Percentiles rank a stretch among this genome's conserved stretches.
Evolutionary conservation across 2,329 filamentous ascomycete genomes (phyloP).

Genomic region (Phaeosphaeria sp.): DNA sequence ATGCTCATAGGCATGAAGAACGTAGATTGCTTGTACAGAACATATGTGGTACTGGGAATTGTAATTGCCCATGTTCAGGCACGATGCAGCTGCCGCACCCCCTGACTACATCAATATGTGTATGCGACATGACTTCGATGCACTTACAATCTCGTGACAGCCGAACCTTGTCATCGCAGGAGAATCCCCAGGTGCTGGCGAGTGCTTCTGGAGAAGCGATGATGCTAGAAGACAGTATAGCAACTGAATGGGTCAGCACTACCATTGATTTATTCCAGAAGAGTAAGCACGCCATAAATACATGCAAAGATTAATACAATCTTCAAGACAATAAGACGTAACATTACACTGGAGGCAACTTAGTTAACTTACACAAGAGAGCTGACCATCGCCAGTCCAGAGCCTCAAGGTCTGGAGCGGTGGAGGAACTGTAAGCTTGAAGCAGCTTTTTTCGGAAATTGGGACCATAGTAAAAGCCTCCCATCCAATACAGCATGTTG

Average conservation of each 20-base stretch:
- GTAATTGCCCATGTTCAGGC: constrained; percentile 56
- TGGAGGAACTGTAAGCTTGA: constrained; percentile 45
- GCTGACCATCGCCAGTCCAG: constrained; percentile 51
- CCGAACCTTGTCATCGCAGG: constrained; percentile 48
- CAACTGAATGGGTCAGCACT: constrained; percentile 4
- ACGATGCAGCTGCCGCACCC: constrained; percentile 55
- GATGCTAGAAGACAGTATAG: constrained; percentile 53
- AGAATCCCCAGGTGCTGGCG: constrained; percentile 54
- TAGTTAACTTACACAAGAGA: constrained; percentile 25
- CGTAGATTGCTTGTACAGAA: constrained; percentile 55
- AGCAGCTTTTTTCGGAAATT: constrained; percentile 49
- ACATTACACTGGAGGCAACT: no score
- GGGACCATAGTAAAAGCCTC: constrained; percentile 47
- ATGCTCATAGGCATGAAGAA: constrained; percentile 58
- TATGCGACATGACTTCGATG: no score
- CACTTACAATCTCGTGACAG: constrained; percentile 50
- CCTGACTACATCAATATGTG: background rate
- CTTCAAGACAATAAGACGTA: no score
- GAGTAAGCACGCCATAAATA: background rate
- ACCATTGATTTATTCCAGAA: background rate
- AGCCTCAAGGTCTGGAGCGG: constrained; percentile 46
- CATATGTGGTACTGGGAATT: constrained; percentile 48
- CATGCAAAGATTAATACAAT: no score
- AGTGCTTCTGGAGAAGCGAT: constrained; percentile 48
- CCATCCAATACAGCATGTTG: constrained; percentile 49